Evolutionary conservation across 169 alveolate genomes (phyloP), one percentile per base, ranked within the genome.

Genomic region (Eimeria praecox): DNA sequence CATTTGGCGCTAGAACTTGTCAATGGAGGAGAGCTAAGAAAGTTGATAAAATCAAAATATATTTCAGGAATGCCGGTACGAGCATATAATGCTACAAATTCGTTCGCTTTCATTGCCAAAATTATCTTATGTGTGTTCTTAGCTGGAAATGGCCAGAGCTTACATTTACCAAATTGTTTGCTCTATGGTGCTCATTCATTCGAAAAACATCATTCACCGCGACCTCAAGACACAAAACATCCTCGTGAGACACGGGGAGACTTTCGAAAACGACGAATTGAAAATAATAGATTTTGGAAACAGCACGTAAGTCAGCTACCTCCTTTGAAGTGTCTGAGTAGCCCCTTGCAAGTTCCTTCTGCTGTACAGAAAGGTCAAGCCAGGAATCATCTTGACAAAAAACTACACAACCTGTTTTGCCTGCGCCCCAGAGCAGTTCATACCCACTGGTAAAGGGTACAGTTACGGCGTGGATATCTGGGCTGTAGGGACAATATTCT

Each of bases 171-270:
- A 98, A 80, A 96, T 98, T 78, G 90, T 98, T 73, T 95, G 96
- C 69, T 98, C 98, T 35, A 71, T 98, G 69, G 99, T 98, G 94
- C 98, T 99, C 95, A 96, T 99, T 71, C 99, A 99, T 86, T 86
- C 97, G 54, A 98, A 97, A 87, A 96, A 97, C 94, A 97, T 99
- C 27, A 97, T 99, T 91, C 99, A 99, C 96, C 98, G 99, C 77
- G 99, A 99, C 97, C 92, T 99, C 80, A 99, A 99, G 42, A 83
- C 92, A 3, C 92, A 83, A 14, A 83, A 83, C 75, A 83, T 83
- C 75, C 42, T 83, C 54, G 92, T 83, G 56, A 38, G 92, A n/a
- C 77, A 52, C 40, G 92, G 92, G 5, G 92, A 83, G 35, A 33
- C 78, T 8, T 83, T 83, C 78, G 56, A 54, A 54, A n/a, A 38